These are phyloP conservation scores for Exophiala xenobiotica DNA, from an alignment of 2,329 filamentous ascomycete species.

Conservation along the genomic window DNA sequence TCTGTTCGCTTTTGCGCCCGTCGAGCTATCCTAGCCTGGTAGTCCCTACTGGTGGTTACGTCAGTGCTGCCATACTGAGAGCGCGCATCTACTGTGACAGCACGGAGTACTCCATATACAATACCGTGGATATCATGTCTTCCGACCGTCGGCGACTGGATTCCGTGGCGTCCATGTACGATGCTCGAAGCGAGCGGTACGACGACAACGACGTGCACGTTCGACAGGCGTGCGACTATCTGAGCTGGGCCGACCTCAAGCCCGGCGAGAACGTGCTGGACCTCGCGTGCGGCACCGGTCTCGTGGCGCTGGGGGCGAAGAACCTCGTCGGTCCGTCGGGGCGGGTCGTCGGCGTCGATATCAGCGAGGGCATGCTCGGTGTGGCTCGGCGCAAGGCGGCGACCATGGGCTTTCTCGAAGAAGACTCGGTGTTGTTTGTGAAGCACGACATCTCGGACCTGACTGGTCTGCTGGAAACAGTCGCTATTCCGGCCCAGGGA, in stretches of 20 bases:
- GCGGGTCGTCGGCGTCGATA: slow-evolving; percentile 43
- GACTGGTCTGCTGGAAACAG: too few relatives aligned
- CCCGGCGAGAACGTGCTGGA: slow-evolving; percentile 45
- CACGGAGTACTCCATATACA: too few relatives aligned
- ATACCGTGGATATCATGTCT: too few relatives aligned
- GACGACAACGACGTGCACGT: slow-evolving; percentile 19
- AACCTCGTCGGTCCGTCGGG: slow-evolving; percentile 39
- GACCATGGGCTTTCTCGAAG: too few relatives aligned
- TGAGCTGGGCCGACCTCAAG: slow-evolving; percentile 15
- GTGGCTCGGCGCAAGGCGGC: slow-evolving; percentile 33
- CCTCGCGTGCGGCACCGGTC: slow-evolving; percentile 48
- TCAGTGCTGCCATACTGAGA: too few relatives aligned
- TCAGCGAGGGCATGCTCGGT: slow-evolving; percentile 43
- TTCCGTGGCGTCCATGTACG: slow-evolving; percentile 17
- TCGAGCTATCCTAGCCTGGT: too few relatives aligned
- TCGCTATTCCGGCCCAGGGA: too few relatives aligned
- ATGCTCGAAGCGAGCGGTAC: slow-evolving; percentile 19
- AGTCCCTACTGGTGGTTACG: too few relatives aligned
- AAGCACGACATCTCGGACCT: slow-evolving; percentile 21
- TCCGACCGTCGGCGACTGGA: too few relatives aligned
- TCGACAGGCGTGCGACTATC: slow-evolving; percentile 16
- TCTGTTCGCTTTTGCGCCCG: too few relatives aligned
- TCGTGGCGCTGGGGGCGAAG: slow-evolving; percentile 42
- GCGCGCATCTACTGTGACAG: too few relatives aligned
- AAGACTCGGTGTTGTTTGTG: slow-evolving; percentile 12